Percentiles rank a stretch among this genome's conserved stretches.
Conservation (phyloP, 805 yeast species). For the Pichia ethanolica region DNA sequence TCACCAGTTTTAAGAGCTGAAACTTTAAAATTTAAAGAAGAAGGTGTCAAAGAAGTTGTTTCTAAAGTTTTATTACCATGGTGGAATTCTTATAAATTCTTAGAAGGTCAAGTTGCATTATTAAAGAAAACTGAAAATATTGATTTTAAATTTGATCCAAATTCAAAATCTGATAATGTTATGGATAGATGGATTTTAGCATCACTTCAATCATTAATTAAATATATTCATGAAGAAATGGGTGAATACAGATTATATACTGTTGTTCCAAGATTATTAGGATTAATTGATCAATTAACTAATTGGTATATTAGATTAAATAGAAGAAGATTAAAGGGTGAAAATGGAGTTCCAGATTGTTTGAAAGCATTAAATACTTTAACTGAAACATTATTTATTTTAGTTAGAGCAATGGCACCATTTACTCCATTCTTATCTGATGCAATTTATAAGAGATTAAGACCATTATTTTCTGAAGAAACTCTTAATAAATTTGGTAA, state of each 20-base stretch:
- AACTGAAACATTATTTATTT: constrained; percentile 81
- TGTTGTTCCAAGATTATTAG: constrained; percentile 87
- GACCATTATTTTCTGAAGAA: constrained; percentile 51
- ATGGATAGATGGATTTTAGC: constrained; percentile 98
- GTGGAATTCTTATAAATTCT: constrained; percentile 97
- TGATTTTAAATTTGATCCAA: constrained; percentile 67
- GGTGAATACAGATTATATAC: constrained; percentile 82
- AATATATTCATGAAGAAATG: constrained; percentile 88
- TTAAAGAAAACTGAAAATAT: constrained; percentile 66
- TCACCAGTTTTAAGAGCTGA: constrained; percentile 97
- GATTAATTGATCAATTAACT: constrained; percentile 87
- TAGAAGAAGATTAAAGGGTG: constrained; percentile 97
- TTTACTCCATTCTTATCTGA: constrained; percentile 96
- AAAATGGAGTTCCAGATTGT: constrained; percentile 78
- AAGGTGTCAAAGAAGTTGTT: constrained; percentile 97
- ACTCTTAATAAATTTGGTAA: constrained; percentile 41
- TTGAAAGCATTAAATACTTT: constrained; percentile 81
- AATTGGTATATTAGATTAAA: constrained; percentile 99
- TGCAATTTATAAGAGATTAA: constrained; percentile 72
- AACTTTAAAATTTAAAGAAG: constrained; percentile 93
- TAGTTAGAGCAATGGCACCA: constrained; percentile 96
- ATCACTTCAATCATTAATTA: constrained; percentile 85
- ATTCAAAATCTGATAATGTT: constrained; percentile 65
- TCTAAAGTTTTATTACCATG: constrained; percentile 94
- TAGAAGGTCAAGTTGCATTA: constrained; percentile 87